Evolutionary conservation across 192 early-diverging fungal species (phyloP).

Genomic region (Coemansia sp.): DNA sequence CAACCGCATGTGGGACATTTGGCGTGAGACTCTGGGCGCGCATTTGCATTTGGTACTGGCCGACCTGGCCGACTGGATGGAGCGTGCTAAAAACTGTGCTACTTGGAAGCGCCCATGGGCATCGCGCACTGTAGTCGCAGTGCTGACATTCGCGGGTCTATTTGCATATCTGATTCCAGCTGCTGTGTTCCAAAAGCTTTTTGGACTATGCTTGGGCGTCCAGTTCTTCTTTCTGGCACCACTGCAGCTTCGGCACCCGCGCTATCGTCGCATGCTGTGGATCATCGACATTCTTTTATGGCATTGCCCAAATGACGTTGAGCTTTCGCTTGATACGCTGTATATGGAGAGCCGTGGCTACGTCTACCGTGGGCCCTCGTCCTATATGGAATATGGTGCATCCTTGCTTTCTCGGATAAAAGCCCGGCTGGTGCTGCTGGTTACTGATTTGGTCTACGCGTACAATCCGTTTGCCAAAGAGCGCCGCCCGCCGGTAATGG

Average conservation of each 20-base stretch:
- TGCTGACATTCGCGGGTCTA: conserved; percentile 23
- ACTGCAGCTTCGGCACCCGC: conserved; percentile 45
- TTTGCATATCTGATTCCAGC: conserved; percentile 37
- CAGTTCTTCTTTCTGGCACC: conserved; percentile 54
- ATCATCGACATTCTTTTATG: conserved; percentile 47
- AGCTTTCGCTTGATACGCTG: conserved; percentile 43
- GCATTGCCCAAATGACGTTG: conserved; percentile 50
- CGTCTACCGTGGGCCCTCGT: not conserved
- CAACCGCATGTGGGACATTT: conserved; percentile 50
- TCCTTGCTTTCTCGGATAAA: conserved; percentile 3
- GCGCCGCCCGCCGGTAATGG: conserved; percentile 30
- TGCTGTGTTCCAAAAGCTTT: conserved; percentile 31
- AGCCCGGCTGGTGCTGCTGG: conserved; percentile 15
- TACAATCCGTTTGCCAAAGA: conserved; percentile 29
- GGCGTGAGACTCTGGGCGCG: conserved; percentile 50
- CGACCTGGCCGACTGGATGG: conserved; percentile 53
- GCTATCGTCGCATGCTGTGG: conserved; percentile 48
- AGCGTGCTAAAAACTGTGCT: conserved; percentile 52
- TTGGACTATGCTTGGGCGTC: conserved; percentile 39
- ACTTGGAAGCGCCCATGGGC: conserved; percentile 56
- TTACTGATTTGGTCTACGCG: conserved; percentile 26
- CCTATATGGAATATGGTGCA: not conserved
- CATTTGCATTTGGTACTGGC: conserved; percentile 45
- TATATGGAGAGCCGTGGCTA: conserved; percentile 20
- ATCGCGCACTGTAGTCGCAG: conserved; percentile 29